Evolutionary conservation across 257 asterid genomes (phyloP).

Genomic region (Jaltomata sinuosa): DNA sequence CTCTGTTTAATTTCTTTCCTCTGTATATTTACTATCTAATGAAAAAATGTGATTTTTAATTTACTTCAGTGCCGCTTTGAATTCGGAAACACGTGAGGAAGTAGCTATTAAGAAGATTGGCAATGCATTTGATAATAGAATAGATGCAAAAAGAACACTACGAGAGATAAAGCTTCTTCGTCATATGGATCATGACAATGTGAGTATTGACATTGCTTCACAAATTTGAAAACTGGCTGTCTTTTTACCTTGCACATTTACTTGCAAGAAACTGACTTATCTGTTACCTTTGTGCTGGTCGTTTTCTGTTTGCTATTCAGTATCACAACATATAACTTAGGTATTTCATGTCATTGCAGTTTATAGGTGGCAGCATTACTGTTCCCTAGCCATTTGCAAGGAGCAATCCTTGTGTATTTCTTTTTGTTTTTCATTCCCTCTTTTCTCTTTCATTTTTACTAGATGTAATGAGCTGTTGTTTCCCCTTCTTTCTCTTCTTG

Average conservation of each 20-base stretch:
- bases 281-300: not conserved
- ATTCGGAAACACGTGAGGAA: conserved; percentile 92
- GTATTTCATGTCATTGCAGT: not conserved
- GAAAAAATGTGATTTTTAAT: conserved; percentile 12
- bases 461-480: not conserved
- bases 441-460: not conserved
- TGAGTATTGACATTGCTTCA: conserved; percentile 13
- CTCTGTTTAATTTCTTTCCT: not conserved
- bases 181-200: conserved; percentile 94
- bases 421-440: not conserved
- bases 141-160: conserved; percentile 91
- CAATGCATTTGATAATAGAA: conserved; percentile 89
- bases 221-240: not conserved
- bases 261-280: not conserved
- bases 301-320: not conserved
- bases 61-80: conserved; percentile 71
- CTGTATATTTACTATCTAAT: not conserved
- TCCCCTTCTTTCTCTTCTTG: not conserved
- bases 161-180: conserved; percentile 92
- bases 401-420: not conserved
- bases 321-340: not conserved
- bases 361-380: not conserved
- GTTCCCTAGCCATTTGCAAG: not conserved
- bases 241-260: not conserved
- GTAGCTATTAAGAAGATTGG: conserved; percentile 99